Percentiles rank a stretch among this genome's conserved stretches.
Conservation (phyloP, 2,329 filamentous ascomycete genomes). For the Nemania diffusa region DNA sequence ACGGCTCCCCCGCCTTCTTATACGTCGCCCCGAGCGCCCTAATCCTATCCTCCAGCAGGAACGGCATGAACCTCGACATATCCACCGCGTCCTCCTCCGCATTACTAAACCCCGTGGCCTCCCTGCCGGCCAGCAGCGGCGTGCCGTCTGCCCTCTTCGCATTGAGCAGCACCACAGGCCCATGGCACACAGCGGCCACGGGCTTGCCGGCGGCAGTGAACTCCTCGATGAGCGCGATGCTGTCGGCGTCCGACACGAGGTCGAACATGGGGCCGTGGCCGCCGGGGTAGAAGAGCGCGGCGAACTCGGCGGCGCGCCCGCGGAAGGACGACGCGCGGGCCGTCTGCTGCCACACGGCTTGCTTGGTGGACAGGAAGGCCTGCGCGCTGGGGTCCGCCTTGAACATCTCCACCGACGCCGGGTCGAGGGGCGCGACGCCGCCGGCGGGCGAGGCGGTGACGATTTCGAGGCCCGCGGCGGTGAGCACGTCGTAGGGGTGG, state of each 20-base stretch:
- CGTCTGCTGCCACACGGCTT: slow-evolving; percentile 72
- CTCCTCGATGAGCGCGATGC: slow-evolving; percentile 68
- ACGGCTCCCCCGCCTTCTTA: slow-evolving; percentile 64
- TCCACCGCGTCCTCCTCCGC: slow-evolving; percentile 62
- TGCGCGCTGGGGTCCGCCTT: slow-evolving; percentile 62
- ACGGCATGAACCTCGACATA: slow-evolving; percentile 61
- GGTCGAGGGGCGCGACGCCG: slow-evolving; percentile 71
- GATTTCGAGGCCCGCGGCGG: slow-evolving; percentile 61
- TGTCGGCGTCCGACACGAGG: slow-evolving; percentile 66
- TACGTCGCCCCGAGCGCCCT: slow-evolving; percentile 64
- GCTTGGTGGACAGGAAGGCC: slow-evolving; percentile 66
- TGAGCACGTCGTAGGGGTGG: slow-evolving; percentile 70
- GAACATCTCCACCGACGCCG: slow-evolving; percentile 64
- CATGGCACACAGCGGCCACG: slow-evolving; percentile 75
- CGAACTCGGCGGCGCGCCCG: slow-evolving; percentile 68
- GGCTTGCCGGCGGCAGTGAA: slow-evolving; percentile 71
- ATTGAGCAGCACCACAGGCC: slow-evolving; percentile 70
- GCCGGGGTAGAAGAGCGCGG: slow-evolving; percentile 68
- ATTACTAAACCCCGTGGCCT: slow-evolving; percentile 70
- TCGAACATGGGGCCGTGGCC: slow-evolving; percentile 75
- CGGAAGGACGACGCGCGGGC: slow-evolving; percentile 65
- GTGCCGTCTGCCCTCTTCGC: slow-evolving; percentile 59
- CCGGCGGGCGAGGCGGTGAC: slow-evolving; percentile 71
- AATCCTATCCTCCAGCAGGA: slow-evolving; percentile 68
- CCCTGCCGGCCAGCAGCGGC: slow-evolving; percentile 64